phyloP scores from a whole-genome alignment of 352 stramenopile genomes.

The Globisporangium solare region DNA sequence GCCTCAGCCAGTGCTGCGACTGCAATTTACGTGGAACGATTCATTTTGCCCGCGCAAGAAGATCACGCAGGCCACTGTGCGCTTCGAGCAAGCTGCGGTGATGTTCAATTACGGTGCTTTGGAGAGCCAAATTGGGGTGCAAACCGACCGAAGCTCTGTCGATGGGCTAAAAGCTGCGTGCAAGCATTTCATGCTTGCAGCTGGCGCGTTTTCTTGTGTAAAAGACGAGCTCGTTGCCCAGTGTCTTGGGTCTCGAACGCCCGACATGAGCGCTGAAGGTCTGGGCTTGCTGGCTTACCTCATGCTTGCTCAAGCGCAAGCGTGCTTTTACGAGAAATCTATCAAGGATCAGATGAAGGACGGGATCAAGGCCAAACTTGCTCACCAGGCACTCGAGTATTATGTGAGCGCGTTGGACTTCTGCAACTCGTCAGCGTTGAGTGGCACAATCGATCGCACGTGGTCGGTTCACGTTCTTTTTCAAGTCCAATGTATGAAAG shows the following conservation, averaged over 20 bases:
- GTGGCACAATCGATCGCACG: constrained; percentile 48
- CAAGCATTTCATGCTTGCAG: constrained; percentile 81
- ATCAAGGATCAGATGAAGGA: constrained; percentile 87
- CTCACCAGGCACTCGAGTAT: constrained; percentile 68
- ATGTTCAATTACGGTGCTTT: constrained; percentile 87
- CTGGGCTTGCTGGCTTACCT: constrained; percentile 65
- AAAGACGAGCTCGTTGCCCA: constrained; percentile 44
- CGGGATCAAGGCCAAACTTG: constrained; percentile 78
- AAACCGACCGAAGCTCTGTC: constrained; percentile 64
- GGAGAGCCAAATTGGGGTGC: constrained; percentile 75
- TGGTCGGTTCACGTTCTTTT: constrained; percentile 67
- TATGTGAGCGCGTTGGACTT: constrained; percentile 57
- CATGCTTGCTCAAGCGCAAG: constrained; percentile 83
- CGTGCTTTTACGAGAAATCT: constrained; percentile 91
- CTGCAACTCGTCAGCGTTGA: constrained; percentile 44
- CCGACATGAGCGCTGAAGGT: constrained; percentile 60
- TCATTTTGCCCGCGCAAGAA: constrained; percentile 89
- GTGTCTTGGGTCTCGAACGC: constrained; percentile 35
- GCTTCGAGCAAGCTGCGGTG: constrained; percentile 78
- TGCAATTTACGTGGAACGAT: constrained; percentile 90
- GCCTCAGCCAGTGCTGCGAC: constrained; percentile 18
- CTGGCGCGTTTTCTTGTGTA: constrained; percentile 66
- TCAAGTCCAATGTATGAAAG: constrained; percentile 66
- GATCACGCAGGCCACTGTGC: constrained; percentile 49
- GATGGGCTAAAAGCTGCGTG: constrained; percentile 83